Base-by-base conservation (phyloP, 2,329 filamentous ascomycete genomes). In the Colletotrichum costaricense region DNA sequence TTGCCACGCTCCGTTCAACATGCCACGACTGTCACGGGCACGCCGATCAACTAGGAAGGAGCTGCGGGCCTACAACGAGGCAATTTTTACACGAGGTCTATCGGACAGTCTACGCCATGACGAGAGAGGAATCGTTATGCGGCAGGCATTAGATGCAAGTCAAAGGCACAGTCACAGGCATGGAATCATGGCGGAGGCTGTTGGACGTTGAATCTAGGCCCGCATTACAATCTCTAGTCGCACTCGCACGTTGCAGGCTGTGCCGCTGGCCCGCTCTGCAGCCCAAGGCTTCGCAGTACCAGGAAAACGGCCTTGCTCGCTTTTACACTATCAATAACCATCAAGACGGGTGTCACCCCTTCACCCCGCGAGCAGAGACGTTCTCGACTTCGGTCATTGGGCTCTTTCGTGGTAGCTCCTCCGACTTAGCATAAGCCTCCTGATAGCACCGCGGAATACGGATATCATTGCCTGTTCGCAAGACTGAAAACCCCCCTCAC, bases 391-490 rank as follows among this genome's bases (percentile, higher is more conserved):
- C 71, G 60, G 56, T 22, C 58, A 73, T 73, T 73, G 60, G 46
- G 58, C 42, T 56, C 67, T 38, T 70, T 62, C 58, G 33, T 52
- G 59, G 42, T 60, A 33, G 66, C 66, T 59, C 35, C 66, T 57
- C 59, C 62, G 60, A 49, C 59, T 35, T 64, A 38, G 26, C 19
- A 35, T 49, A 64, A 30, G 54, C 66, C 46, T 55, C 49, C 67
- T 55, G 69, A 67, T 63, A 72, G 63, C 63, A 72, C 69, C 56
- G 57, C 56, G 49, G 67, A 62, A 73, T 57, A 67, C 67, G 60
- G 67, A 58, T 71, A 49, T 60, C 67, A 65, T 57, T 70, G 67
- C 66, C 62, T 73, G 71, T 73, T 71, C 71, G 71, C 71, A 38
- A 56, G 30, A 73, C 35, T 60, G 56, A 70, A 58, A 55, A 71